Conservation (phyloP, 352 stramenopile genomes). For the Pilasporangium apinafurcum region DNA sequence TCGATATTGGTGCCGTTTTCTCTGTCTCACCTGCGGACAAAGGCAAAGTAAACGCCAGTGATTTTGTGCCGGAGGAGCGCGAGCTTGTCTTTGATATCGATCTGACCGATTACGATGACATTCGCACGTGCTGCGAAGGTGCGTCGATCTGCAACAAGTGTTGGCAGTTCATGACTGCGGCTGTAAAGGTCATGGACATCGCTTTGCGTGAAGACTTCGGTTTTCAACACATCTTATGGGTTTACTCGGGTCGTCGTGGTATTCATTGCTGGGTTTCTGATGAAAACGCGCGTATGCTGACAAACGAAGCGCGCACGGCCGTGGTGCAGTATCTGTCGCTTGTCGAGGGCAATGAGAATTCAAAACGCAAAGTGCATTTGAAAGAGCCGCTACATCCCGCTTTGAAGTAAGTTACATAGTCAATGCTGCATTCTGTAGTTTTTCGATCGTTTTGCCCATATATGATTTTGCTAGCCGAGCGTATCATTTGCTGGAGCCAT, state of each 20-base stretch:
- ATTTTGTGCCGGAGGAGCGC: slow-evolving; percentile 92
- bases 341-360: slow-evolving; percentile 87
- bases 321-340: slow-evolving; percentile 97
- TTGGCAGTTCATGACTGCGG: slow-evolving; percentile 98
- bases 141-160: slow-evolving; percentile 91
- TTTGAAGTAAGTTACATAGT: slow-evolving; percentile 48
- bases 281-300: slow-evolving; percentile 86
- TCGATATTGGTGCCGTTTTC: slow-evolving; percentile 99
- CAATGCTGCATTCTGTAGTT: neutral
- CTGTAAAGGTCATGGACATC: slow-evolving; percentile 93
- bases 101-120: slow-evolving; percentile 99
- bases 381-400: slow-evolving; percentile 92
- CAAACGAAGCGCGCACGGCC: slow-evolving; percentile 94
- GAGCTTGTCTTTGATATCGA: slow-evolving; percentile 99
- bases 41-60: slow-evolving; percentile 71
- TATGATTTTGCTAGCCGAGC: slow-evolving; percentile 55
- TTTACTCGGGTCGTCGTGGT: slow-evolving; percentile 98
- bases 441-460: neutral
- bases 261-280: slow-evolving; percentile 99
- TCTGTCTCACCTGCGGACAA: slow-evolving; percentile 81
- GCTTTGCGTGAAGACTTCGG: slow-evolving; percentile 96
- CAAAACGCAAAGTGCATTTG: slow-evolving; percentile 88
- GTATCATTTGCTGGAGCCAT: slow-evolving; percentile 91
- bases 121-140: slow-evolving; percentile 93
- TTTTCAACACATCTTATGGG: slow-evolving; percentile 97